Evolutionary conservation across 176 grass and related monocot species (phyloP), one percentile per base, ranked within the genome.

Genomic region (Aechmea fasciata): DNA sequence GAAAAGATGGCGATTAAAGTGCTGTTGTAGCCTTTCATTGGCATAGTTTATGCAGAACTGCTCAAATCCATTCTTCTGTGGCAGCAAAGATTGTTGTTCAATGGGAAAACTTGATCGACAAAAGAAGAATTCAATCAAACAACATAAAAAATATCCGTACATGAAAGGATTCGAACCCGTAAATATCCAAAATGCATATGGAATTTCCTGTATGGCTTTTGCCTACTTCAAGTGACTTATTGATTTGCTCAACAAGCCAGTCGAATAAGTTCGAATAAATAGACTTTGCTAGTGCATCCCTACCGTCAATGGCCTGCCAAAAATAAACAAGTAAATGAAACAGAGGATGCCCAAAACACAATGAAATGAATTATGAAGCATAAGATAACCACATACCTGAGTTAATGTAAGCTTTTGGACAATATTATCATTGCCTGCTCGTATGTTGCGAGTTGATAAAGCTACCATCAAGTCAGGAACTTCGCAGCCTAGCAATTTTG

Each of bases 41-140:
- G 94, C 89, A 82, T 93, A 97, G 73, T 97, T 97, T 80, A 97
- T 97, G 77, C 94, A 97, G 83, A 97, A 97, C 55, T 97, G 94
- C 63, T 97, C 94, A 1, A 97, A 90, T 14, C 94, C 90, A 80
- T 97, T 97, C 67, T 90, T 93, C 94, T 97, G 86, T 26, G 81
- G 81, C 49, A 51, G 66, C 76, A 63, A 49, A 78, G 72, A 48
- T 49, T 64, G 51, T 69, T 81, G 50, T 77, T 66, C 13, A 48
- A 64, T 33, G 53, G 54, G 51, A 48, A 3, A 79, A 73, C 64
- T 72, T 57, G 2, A 41, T 71, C 11, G 49, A 23, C 2, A 78
- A 64, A 62, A 71, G 41, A 14, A 49, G 17, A 71, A 80, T 51
- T 53, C 23, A 78, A 76, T 47, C 78, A 70, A 76, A 66, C 73